Conservation (phyloP, 2,329 filamentous ascomycete genomes). For the Neofusicoccum kwambonambiense region DNA sequence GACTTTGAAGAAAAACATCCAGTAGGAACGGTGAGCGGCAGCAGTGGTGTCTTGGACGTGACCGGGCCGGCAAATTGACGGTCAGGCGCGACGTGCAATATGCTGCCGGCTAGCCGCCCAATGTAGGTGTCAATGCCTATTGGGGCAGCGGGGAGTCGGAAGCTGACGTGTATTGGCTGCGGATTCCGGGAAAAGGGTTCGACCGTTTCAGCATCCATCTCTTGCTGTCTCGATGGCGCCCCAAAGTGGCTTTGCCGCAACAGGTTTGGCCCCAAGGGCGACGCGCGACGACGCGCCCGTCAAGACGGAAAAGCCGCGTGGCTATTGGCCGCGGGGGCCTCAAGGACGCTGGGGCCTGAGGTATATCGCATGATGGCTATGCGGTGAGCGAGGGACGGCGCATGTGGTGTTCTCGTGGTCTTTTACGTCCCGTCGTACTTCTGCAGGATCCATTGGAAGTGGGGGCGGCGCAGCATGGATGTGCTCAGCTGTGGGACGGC, state of each 20-base stretch:
- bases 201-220: not conserved
- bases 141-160: not conserved
- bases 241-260: not conserved
- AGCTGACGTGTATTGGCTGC: not conserved
- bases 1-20: not conserved
- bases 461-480: not conserved
- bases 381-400: not conserved
- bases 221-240: not conserved
- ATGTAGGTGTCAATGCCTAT: not conserved
- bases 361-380: conserved; percentile 1
- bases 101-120: not conserved
- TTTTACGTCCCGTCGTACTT: not conserved
- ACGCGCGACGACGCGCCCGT: not conserved
- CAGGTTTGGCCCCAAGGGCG: not conserved
- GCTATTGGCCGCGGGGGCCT: not conserved
- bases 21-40: not conserved
- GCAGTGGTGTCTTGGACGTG: not conserved
- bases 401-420: not conserved
- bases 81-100: not conserved
- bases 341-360: not conserved
- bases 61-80: not conserved
- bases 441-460: not conserved
- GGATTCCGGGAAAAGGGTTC: not conserved
- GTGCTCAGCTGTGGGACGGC: not conserved
- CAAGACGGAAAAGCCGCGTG: not conserved